Evolutionary conservation across 2,329 filamentous ascomycete genomes (phyloP).

Genomic region (Blastomyces parvus): DNA sequence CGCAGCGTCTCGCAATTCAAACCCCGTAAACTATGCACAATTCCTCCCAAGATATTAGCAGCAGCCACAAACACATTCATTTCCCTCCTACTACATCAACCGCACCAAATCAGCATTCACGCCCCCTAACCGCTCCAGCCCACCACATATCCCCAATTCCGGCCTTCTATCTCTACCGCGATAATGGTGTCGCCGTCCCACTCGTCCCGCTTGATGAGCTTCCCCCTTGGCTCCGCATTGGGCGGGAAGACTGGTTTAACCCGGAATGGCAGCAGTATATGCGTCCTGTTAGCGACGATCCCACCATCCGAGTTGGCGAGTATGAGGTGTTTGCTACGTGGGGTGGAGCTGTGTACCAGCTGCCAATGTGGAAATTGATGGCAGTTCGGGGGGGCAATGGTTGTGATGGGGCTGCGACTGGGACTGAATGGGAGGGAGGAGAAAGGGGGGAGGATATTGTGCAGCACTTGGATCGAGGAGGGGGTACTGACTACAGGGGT

Average conservation of each 20-base stretch:
- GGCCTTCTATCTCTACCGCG: constrained; percentile 33
- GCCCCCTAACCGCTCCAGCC: background rate
- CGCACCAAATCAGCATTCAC: background rate
- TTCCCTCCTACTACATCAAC: background rate
- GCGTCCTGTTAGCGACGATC: constrained; percentile 15
- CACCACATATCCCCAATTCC: constrained; percentile 20
- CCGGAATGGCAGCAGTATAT: constrained; percentile 17
- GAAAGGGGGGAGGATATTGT: background rate
- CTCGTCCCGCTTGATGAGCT: constrained; percentile 38
- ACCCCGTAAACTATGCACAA: background rate
- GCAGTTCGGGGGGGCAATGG: background rate
- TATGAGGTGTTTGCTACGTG: constrained; percentile 7
- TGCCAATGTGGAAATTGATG: background rate
- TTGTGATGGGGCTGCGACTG: background rate
- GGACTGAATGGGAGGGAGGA: background rate
- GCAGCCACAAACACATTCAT: background rate
- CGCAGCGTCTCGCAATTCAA: background rate
- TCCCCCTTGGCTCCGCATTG: constrained; percentile 28
- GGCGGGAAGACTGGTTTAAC: constrained; percentile 20
- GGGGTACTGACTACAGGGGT: background rate
- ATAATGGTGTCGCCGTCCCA: constrained; percentile 28
- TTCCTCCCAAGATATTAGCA: background rate
- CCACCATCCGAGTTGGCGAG: background rate
- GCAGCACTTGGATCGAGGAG: background rate
- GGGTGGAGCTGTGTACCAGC: background rate